These are phyloP conservation scores for Cercospora sesami DNA, from an alignment of 2,329 filamentous ascomycete genomes.

Conservation along the genomic window DNA sequence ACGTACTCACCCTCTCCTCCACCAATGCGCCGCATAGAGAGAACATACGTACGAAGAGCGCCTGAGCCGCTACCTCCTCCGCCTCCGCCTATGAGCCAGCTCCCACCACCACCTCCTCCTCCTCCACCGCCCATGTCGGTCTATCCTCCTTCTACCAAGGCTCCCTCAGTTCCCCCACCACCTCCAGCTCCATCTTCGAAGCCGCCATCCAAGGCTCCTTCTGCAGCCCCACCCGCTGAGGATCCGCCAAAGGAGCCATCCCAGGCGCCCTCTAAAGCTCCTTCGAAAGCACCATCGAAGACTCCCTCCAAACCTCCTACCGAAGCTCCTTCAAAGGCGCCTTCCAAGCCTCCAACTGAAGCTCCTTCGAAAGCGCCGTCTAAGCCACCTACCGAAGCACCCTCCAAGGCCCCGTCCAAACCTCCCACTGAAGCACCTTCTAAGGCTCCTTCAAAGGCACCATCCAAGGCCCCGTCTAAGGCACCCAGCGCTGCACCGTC, in stretches of 20 bases:
- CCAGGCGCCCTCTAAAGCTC: neutral
- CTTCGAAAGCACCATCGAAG: neutral
- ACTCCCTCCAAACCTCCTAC: neutral
- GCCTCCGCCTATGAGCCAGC: conserved; percentile 9
- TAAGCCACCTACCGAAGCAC: neutral
- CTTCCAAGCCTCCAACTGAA: conserved; percentile 14
- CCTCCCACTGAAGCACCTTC: conserved; percentile 14
- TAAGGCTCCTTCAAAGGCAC: conserved; percentile 21
- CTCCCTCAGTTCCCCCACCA: conserved; percentile 13
- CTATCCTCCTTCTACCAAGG: conserved; percentile 22
- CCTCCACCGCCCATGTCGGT: conserved; percentile 13
- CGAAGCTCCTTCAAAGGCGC: neutral
- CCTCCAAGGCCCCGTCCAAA: conserved; percentile 21
- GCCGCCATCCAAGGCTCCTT: neutral
- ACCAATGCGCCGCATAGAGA: conserved; percentile 25
- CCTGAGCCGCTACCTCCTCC: conserved; percentile 19
- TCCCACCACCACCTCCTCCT: conserved; percentile 13
- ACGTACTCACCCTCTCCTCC: conserved; percentile 27
- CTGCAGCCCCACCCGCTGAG: neutral
- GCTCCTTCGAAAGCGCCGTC: conserved; percentile 19
- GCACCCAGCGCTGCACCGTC: conserved; percentile 18
- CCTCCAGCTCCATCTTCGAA: neutral
- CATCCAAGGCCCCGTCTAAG: conserved; percentile 28
- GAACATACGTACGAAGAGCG: conserved; percentile 28
- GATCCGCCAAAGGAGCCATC: neutral